phyloP scores from a whole-genome alignment of 2,329 filamentous ascomycete genomes.

The Colletotrichum sp. region DNA sequence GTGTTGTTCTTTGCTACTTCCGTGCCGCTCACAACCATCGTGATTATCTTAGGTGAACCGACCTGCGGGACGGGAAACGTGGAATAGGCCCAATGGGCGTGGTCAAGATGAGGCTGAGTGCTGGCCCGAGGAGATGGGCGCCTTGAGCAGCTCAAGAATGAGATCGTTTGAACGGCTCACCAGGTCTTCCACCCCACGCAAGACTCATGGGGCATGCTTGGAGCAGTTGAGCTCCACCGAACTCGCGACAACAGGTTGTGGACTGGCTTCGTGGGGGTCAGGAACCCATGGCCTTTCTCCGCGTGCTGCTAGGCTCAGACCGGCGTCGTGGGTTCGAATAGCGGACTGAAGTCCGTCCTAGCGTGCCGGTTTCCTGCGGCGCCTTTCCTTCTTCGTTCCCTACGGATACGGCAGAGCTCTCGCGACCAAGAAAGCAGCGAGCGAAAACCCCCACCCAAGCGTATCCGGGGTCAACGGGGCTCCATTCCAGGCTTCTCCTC shows the following conservation, averaged over 20 bases:
- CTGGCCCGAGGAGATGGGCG: neutral
- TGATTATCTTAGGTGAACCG: neutral
- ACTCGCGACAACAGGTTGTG: neutral
- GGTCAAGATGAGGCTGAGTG: neutral
- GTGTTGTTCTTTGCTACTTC: conserved; percentile 23
- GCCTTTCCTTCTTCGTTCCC: neutral
- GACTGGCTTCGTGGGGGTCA: neutral
- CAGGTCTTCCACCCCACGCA: neutral
- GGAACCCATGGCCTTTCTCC: neutral
- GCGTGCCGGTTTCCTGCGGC: neutral
- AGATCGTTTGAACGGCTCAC: neutral
- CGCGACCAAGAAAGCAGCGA: neutral
- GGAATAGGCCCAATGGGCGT: neutral
- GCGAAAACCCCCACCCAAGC: neutral
- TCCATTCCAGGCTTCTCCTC: neutral
- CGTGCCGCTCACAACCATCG: conserved; percentile 12
- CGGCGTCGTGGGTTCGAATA: neutral
- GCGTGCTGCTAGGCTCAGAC: neutral
- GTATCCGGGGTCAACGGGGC: neutral
- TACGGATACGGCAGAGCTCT: neutral
- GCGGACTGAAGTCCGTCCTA: neutral
- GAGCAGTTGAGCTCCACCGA: neutral
- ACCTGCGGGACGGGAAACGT: neutral
- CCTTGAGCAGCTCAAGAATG: neutral
- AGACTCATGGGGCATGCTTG: neutral